These are phyloP conservation scores for Cystobasidium pallidum DNA, from an alignment of 1,284 basidiomycete genomes.

Conservation along the genomic window DNA sequence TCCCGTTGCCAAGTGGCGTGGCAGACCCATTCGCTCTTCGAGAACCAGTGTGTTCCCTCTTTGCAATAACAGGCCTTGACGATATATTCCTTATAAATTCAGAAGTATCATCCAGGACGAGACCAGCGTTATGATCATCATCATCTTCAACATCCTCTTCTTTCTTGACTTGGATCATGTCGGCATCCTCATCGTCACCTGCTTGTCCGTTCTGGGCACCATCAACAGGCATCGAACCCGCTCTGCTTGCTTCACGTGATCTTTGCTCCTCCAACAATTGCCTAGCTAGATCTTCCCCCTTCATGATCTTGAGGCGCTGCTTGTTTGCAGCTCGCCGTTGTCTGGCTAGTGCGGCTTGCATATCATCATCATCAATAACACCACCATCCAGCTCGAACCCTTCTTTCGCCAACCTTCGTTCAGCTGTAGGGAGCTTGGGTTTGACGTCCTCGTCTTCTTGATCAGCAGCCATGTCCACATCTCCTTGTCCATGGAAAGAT, in stretches of 20 bases:
- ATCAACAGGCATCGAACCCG: conserved; percentile 10
- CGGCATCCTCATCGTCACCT: not conserved
- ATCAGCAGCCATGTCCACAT: conserved; percentile 34
- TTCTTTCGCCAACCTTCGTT: conserved; percentile 37
- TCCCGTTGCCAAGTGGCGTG: conserved; percentile 11
- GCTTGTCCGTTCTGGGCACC: not conserved
- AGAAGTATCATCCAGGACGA: conserved; percentile 95
- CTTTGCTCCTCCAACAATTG: conserved; percentile 30
- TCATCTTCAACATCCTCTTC: conserved; percentile 64
- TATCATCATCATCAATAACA: conserved; percentile 95
- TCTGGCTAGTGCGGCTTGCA: conserved; percentile 87
- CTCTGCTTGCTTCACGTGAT: not conserved
- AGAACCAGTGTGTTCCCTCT: conserved; percentile 58
- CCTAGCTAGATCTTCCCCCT: conserved; percentile 39
- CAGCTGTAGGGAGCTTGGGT: conserved; percentile 34
- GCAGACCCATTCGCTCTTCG: conserved; percentile 8
- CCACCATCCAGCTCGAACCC: conserved; percentile 14
- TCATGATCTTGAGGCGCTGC: conserved; percentile 72
- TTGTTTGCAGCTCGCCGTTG: conserved; percentile 79
- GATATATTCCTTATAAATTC: conserved; percentile 93
- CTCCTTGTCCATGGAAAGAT: conserved; percentile 66
- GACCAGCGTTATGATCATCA: conserved; percentile 61
- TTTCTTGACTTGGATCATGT: conserved; percentile 54
- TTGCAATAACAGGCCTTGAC: conserved; percentile 57
- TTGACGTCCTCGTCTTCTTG: conserved; percentile 16